A percentile compares a stretch with the other conserved stretches of the same genome.
These are phyloP conservation scores for Wickerhamiella pararugosa DNA, from an alignment of 1,139 yeast genomes.

Conservation along the genomic window DNA sequence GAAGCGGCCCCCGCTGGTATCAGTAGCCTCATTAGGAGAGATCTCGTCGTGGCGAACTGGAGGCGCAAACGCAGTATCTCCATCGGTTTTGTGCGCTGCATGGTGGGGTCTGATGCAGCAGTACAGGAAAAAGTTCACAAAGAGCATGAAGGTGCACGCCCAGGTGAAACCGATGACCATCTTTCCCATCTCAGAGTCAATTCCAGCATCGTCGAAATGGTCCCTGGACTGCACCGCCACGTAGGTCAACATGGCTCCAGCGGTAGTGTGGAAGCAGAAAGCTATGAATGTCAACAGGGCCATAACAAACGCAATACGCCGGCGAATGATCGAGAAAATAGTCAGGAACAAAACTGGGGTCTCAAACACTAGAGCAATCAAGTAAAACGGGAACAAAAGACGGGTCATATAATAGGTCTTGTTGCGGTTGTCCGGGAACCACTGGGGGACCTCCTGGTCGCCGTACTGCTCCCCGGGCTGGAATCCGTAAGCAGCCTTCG, in stretches of 20 bases:
- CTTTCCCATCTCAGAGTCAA: constrained; percentile 38
- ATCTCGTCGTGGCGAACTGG: constrained; percentile 2
- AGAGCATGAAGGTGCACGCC: constrained; percentile 39
- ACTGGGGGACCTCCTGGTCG: constrained; percentile 32
- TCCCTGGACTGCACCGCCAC: constrained; percentile 47
- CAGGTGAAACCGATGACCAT: constrained; percentile 50
- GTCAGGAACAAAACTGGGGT: constrained; percentile 34
- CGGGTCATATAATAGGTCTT: constrained; percentile 49
- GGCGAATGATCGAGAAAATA: constrained; percentile 22
- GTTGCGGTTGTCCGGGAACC: constrained; percentile 33
- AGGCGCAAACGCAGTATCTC: background rate
- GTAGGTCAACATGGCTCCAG: constrained; percentile 52
- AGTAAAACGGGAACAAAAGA: constrained; percentile 51
- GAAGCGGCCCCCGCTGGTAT: constrained; percentile 12
- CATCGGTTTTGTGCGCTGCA: constrained; percentile 1
- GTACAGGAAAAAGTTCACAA: constrained; percentile 25
- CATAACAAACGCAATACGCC: constrained; percentile 23
- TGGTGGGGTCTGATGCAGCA: constrained; percentile 19
- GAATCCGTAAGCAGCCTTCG: constrained; percentile 47
- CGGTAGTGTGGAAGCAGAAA: constrained; percentile 37
- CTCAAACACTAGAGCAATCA: constrained; percentile 45
- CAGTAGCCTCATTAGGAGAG: constrained; percentile 7
- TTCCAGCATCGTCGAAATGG: constrained; percentile 36
- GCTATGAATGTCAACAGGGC: constrained; percentile 30
- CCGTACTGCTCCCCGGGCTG: constrained; percentile 48